Evolutionary conservation across 495 filamentous ascomycete genomes (phyloP).

Genomic region (Ramalina intermedia): DNA sequence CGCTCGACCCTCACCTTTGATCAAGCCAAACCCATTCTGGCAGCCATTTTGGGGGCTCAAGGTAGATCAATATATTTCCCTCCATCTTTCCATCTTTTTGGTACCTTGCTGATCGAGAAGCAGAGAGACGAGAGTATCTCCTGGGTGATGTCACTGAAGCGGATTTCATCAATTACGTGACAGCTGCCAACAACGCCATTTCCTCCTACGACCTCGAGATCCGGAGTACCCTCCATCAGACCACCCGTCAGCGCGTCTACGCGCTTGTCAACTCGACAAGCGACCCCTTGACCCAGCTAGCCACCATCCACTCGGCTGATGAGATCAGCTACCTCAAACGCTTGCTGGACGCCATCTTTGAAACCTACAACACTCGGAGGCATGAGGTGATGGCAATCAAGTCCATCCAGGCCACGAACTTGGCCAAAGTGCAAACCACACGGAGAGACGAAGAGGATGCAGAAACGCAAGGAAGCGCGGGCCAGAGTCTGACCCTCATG

Average conservation of each 20-base stretch:
- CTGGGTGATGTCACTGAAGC: conserved; percentile 48
- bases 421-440: conserved; percentile 33
- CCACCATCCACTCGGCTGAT: conserved; percentile 66
- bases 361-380: conserved; percentile 58
- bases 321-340: conserved; percentile 85
- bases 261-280: conserved; percentile 80
- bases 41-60: conserved; percentile 52
- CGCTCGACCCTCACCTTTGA: conserved; percentile 59
- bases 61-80: conserved; percentile 15
- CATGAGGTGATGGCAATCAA: conserved; percentile 70
- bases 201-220: conserved; percentile 80
- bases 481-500: conserved; percentile 51
- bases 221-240: conserved; percentile 53
- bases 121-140: conserved; percentile 29
- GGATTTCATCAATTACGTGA: conserved; percentile 53
- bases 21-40: conserved; percentile 58
- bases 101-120: background rate
- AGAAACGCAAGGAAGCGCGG: conserved; percentile 26
- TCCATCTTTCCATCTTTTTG: background rate
- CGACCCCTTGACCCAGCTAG: conserved; percentile 71
- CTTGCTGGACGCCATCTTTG: conserved; percentile 85
- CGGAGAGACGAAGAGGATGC: conserved; percentile 24
- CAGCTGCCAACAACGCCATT: conserved; percentile 53
- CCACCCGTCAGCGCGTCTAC: conserved; percentile 35
- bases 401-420: conserved; percentile 57